These are phyloP conservation scores for Alternaria triticina DNA, from an alignment of 2,329 filamentous ascomycete genomes.

Conservation along the genomic window DNA sequence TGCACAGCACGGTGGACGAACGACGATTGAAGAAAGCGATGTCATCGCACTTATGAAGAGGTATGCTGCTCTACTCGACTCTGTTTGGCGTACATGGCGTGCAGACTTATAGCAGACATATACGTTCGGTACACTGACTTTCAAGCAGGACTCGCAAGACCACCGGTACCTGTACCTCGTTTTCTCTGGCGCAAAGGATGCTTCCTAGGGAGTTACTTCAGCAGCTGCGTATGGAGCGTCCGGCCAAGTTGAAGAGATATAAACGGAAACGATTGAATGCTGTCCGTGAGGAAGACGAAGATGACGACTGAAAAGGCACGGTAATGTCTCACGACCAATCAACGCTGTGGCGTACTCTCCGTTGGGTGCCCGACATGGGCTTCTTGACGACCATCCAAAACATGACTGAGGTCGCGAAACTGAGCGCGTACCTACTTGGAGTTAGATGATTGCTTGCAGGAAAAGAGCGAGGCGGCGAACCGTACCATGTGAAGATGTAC, in stretches of 20 bases:
- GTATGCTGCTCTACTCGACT: constrained; percentile 59
- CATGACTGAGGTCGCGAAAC: constrained; percentile 88
- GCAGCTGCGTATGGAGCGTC: constrained; percentile 71
- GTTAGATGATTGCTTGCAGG: constrained; percentile 18
- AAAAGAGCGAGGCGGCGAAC: background rate
- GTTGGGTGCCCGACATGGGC: constrained; percentile 73
- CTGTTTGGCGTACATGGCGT: constrained; percentile 8
- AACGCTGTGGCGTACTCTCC: constrained; percentile 77
- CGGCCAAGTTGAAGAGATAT: constrained; percentile 54
- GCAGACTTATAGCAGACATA: constrained; percentile 7
- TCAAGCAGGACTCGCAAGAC: constrained; percentile 63
- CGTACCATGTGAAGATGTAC: constrained; percentile 98
- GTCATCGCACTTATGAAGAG: constrained; percentile 82
- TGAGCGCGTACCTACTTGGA: constrained; percentile 78
- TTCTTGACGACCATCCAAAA: constrained; percentile 94
- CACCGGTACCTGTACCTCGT: constrained; percentile 73
- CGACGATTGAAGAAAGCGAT: constrained; percentile 85
- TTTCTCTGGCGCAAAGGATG: constrained; percentile 83
- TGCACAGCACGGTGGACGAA: constrained; percentile 80
- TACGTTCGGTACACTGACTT: constrained; percentile 5
- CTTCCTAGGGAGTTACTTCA: constrained; percentile 83
- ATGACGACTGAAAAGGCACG: constrained; percentile 47
- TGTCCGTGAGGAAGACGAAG: constrained; percentile 53
- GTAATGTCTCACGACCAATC: constrained; percentile 66
- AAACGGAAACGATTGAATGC: constrained; percentile 52